phyloP scores from a whole-genome alignment of 371 early-diverging fungal genomes.

The Batrachochytrium dendrobatidis region DNA sequence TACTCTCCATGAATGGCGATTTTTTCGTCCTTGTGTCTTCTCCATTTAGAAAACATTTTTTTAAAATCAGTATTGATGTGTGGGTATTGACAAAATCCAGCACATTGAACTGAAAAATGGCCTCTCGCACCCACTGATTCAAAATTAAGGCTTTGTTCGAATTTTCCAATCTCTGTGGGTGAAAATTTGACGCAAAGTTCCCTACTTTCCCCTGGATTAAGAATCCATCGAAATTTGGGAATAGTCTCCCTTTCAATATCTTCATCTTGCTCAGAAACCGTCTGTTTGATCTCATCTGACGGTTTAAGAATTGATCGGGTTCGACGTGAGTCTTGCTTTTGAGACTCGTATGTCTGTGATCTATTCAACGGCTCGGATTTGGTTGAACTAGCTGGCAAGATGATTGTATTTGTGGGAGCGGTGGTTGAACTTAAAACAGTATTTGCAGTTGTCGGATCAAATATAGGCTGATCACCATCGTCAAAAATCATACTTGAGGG shows the following conservation, averaged over 20 bases:
- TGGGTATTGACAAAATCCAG: slow-evolving; percentile 42
- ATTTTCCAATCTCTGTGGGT: slow-evolving; percentile 41
- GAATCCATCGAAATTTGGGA: slow-evolving; percentile 39
- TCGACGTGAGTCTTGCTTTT: slow-evolving; percentile 9
- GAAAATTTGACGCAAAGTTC: slow-evolving; percentile 39
- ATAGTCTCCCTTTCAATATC: slow-evolving; percentile 27
- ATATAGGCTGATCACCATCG: too few species aligned
- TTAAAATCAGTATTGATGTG: slow-evolving; percentile 33
- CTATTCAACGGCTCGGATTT: neutral
- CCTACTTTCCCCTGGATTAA: slow-evolving; percentile 39
- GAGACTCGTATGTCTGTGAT: slow-evolving; percentile 11
- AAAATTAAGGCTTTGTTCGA: slow-evolving; percentile 37
- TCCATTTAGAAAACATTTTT: slow-evolving; percentile 38
- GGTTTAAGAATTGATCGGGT: slow-evolving; percentile 25
- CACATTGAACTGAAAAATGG: slow-evolving; percentile 25
- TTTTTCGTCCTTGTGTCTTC: slow-evolving; percentile 37
- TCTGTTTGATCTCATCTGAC: slow-evolving; percentile 29
- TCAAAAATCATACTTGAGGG: too few species aligned
- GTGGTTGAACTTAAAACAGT: too few species aligned
- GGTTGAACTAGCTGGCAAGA: too few species aligned
- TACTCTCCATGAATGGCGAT: slow-evolving; percentile 40
- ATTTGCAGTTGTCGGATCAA: too few species aligned
- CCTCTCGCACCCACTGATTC: slow-evolving; percentile 31
- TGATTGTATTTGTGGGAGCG: too few species aligned
- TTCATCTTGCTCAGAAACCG: slow-evolving; percentile 27